phyloP scores from a whole-genome alignment of 2,329 filamentous ascomycete genomes.

The Aspergillus terreus region DNA sequence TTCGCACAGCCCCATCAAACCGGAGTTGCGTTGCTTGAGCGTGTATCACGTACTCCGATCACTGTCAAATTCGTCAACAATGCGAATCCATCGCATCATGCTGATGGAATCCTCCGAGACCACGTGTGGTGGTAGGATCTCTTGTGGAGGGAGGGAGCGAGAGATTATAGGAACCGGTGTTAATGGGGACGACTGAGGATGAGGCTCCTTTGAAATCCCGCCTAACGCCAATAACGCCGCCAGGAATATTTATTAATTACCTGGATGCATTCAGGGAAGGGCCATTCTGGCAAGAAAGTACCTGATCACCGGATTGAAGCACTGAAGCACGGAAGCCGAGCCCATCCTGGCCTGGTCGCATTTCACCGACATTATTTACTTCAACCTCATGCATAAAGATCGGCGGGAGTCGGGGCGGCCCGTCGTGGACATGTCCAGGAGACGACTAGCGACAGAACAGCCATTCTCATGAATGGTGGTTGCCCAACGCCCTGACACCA shows the following conservation, averaged over 20 bases:
- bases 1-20: too few species aligned
- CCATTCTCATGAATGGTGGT: conserved; percentile 8
- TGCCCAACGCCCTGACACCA: conserved; percentile 19
- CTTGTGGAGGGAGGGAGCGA: neutral
- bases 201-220: neutral
- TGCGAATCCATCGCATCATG: neutral
- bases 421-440: conserved; percentile 24
- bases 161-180: neutral
- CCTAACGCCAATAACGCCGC: neutral
- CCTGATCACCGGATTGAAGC: neutral
- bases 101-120: neutral
- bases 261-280: neutral
- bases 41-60: neutral
- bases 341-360: neutral
- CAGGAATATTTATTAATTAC: neutral
- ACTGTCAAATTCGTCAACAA: neutral
- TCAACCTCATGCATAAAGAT: conserved; percentile 26
- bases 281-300: neutral
- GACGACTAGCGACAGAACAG: conserved; percentile 19
- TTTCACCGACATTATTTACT: conserved; percentile 7
- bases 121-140: neutral
- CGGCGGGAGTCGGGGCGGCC: conserved; percentile 28
- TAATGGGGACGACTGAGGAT: neutral
- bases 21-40: neutral
- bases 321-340: too few species aligned